These are phyloP conservation scores for Cicer pinnatifidum DNA, from an alignment of 306 rosid species.

Conservation along the genomic window DNA sequence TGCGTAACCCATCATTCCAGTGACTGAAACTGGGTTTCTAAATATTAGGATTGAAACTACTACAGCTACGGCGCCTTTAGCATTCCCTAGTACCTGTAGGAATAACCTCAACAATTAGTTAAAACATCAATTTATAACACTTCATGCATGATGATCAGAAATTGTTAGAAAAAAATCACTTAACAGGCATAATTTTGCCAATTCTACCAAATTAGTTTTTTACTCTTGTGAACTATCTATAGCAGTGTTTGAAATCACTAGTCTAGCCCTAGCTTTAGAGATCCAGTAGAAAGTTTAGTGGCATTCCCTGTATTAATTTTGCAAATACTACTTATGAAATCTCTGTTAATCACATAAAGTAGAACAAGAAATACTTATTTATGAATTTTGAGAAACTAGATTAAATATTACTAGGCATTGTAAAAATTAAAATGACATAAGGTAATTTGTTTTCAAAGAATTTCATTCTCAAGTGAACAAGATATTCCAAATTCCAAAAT, in stretches of 20 bases:
- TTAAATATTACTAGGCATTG: conserved; percentile 20
- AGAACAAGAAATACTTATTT: conserved; percentile 17
- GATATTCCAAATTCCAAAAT: conserved; percentile 20
- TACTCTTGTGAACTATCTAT: conserved; percentile 16
- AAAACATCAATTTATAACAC: conserved; percentile 4
- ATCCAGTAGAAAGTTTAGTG: conserved; percentile 29
- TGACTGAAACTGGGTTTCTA: conserved; percentile 93
- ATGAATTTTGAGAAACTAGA: conserved; percentile 28
- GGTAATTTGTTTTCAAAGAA: neutral
- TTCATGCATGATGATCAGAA: neutral
- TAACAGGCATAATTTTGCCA: neutral
- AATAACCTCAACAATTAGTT: conserved; percentile 42
- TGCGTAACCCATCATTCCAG: conserved; percentile 96
- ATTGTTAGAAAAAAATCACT: neutral
- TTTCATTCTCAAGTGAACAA: conserved; percentile 29
- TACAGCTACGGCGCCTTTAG: conserved; percentile 98
- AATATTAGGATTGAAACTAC: conserved; percentile 93
- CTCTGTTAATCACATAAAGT: neutral
- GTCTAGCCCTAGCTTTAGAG: conserved; percentile 7
- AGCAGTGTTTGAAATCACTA: neutral
- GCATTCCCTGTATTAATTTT: conserved; percentile 1
- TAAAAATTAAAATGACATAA: conserved; percentile 18
- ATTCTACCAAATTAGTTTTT: neutral
- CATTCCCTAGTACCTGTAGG: conserved; percentile 95
- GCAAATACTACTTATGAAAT: conserved; percentile 22